These are phyloP conservation scores for Monilinia vaccinii-corymbosi DNA, from an alignment of 2,329 filamentous ascomycete species.

Conservation along the genomic window DNA sequence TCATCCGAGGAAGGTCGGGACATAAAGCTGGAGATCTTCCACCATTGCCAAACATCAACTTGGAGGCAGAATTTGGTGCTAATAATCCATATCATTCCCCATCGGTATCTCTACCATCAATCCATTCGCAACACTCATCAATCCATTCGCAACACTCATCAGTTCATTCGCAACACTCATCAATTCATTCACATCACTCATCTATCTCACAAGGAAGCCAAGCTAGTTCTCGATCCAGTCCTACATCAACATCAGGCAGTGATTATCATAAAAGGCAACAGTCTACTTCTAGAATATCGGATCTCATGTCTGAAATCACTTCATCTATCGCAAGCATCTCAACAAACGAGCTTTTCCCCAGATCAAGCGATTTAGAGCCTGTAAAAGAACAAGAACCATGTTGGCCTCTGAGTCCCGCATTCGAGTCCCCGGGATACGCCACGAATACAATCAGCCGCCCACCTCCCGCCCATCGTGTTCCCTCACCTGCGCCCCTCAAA, in stretches of 20 bases:
- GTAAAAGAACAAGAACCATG: conserved; percentile 7
- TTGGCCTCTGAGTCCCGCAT: conserved; percentile 10
- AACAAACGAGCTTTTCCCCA: background rate
- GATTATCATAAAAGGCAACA: conserved; percentile 31
- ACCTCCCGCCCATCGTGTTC: background rate
- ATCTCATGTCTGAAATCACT: conserved; percentile 48
- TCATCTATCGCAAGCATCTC: conserved; percentile 34
- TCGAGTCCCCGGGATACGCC: conserved; percentile 35
- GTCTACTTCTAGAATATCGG: conserved; percentile 37
- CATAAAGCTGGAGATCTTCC: conserved; percentile 19
- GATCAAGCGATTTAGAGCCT: background rate
- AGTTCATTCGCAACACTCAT: too few species aligned
- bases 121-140: conserved; percentile 13
- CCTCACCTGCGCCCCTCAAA: conserved; percentile 3
- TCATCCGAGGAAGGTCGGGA: conserved; percentile 21
- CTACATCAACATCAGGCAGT: conserved; percentile 33
- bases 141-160: conserved; percentile 26
- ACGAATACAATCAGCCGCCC: conserved; percentile 34
- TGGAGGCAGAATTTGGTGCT: conserved; percentile 50
- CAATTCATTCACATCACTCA: conserved; percentile 55
- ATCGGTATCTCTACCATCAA: conserved; percentile 46
- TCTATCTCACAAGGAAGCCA: conserved; percentile 50
- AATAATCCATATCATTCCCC: conserved; percentile 57
- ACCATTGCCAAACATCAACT: conserved; percentile 35
- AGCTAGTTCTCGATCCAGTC: conserved; percentile 53